Conservation (phyloP, 202 grass and related monocot species). For the Schoenoplectus triqueter region DNA sequence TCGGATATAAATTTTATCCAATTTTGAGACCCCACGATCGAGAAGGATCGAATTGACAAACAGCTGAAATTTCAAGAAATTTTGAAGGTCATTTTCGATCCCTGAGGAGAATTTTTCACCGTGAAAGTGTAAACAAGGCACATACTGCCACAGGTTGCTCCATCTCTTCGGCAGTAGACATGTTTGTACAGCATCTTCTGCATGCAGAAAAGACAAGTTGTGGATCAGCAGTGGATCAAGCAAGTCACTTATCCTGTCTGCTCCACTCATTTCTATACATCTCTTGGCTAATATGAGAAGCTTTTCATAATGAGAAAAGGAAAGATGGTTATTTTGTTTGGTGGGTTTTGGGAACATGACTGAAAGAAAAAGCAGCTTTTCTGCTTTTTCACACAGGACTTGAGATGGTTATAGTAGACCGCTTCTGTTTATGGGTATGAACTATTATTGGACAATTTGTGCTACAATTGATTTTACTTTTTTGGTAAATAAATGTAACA, state of each 20-base stretch:
- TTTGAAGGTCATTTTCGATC: neutral
- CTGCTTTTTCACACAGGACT: neutral
- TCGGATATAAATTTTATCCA: neutral
- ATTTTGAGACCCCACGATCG: neutral
- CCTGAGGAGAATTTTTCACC: neutral
- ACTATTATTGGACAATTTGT: neutral
- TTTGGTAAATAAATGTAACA: neutral
- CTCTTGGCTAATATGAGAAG: neutral
- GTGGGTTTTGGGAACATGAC: neutral
- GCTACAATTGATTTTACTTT: neutral
- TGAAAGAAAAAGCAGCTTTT: neutral
- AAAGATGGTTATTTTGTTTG: neutral
- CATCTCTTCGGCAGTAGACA: neutral
- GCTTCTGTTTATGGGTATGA: neutral
- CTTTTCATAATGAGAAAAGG: neutral
- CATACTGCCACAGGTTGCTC: neutral
- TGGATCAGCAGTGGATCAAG: neutral
- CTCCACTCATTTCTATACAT: neutral
- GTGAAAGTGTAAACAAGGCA: neutral
- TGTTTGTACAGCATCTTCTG: neutral
- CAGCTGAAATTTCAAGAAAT: neutral
- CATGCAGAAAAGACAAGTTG: neutral
- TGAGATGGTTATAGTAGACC: neutral
- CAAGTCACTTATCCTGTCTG: neutral
- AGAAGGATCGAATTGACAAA: neutral